Evolutionary conservation across 1,284 basidiomycete genomes (phyloP), one percentile per base, ranked within the genome.

Genomic region (Rhodotorula mucilaginosa): DNA sequence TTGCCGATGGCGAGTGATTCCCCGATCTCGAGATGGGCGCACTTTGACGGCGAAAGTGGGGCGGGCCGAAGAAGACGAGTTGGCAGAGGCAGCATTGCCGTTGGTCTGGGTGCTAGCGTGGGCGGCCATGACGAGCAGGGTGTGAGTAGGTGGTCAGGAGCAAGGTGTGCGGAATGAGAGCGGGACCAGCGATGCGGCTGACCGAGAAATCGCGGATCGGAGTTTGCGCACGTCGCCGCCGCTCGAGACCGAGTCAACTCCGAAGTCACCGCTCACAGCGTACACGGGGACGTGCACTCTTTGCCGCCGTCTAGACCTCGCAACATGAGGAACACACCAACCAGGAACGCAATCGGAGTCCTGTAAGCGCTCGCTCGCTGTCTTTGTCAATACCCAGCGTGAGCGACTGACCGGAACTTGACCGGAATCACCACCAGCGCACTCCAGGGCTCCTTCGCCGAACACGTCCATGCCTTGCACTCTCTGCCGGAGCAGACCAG

Each of bases 391-490:
- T 19, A 5, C 49, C 21, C 44, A 7, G 10, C 47, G 13, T 26
- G 46, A n/a, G 26, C 18, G 6, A 49, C 59, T 54, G n/a, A n/a
- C n/a, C n/a, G n/a, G n/a, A n/a, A n/a, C n/a, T n/a, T 54, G 19
- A 47, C 49, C 12, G 19, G 23, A 26, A 1, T 39, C 23, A 2
- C 6, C 12, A 3, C 3, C 58, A 76, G 70, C 89, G 96, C 95
- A 64, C 85, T 97, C 58, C 96, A 97, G 82, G 96, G 95, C 65
- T 93, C 94, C 7, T 98, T 97, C 80, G 85, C 87, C 52, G 95
- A 99, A 82, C 96, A 98, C 81, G 85, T 90, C 79, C 82, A 83
- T 18, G 87, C 88, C 74, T 83, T 94, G 66, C 85, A 88, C 79
- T 87, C 85, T 70, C 79, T 90, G 19, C 44, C 67, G 70, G 54